Evolutionary conservation across 768 basidiomycete genomes (phyloP).

Genomic region (Mycena maculata): DNA sequence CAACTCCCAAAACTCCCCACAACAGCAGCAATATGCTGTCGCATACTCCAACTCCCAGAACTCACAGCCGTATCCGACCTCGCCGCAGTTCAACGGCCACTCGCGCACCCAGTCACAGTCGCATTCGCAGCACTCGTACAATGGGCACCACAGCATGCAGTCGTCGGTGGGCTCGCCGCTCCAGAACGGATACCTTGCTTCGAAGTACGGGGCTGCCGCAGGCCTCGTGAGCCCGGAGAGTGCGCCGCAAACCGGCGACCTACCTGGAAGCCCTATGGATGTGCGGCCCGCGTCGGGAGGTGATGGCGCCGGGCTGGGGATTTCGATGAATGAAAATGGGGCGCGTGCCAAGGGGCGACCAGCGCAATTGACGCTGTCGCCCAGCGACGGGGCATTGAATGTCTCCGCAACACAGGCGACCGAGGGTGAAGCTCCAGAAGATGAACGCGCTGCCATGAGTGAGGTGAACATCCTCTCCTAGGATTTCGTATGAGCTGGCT

Average conservation of each 20-base stretch:
- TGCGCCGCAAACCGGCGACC: constrained; percentile 30
- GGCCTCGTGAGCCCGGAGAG: constrained; percentile 44
- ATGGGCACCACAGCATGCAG: constrained; percentile 44
- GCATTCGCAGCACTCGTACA: constrained; percentile 59
- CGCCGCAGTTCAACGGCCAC: constrained; percentile 41
- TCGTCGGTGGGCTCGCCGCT: constrained; percentile 33
- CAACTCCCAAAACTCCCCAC: constrained; percentile 35
- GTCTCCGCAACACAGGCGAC: constrained; percentile 50
- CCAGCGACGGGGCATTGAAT: constrained; percentile 70
- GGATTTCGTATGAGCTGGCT: constrained; percentile 17
- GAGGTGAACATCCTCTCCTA: constrained; percentile 62
- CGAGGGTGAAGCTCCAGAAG: constrained; percentile 53
- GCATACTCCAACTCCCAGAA: constrained; percentile 44
- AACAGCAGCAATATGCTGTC: constrained; percentile 46
- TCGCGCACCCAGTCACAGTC: constrained; percentile 57
- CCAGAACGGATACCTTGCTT: constrained; percentile 36
- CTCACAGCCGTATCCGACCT: constrained; percentile 34
- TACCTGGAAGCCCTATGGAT: constrained; percentile 22
- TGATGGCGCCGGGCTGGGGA: constrained; percentile 30
- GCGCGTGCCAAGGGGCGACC: constrained; percentile 56
- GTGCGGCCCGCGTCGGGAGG: neutral
- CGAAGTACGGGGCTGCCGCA: constrained; percentile 31
- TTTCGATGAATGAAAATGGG: constrained; percentile 26
- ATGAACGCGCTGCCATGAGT: constrained; percentile 71
- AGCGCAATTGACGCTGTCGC: constrained; percentile 64